Base-by-base conservation (phyloP, 305 asterid genomes). In the Fraxinus floribunda region DNA sequence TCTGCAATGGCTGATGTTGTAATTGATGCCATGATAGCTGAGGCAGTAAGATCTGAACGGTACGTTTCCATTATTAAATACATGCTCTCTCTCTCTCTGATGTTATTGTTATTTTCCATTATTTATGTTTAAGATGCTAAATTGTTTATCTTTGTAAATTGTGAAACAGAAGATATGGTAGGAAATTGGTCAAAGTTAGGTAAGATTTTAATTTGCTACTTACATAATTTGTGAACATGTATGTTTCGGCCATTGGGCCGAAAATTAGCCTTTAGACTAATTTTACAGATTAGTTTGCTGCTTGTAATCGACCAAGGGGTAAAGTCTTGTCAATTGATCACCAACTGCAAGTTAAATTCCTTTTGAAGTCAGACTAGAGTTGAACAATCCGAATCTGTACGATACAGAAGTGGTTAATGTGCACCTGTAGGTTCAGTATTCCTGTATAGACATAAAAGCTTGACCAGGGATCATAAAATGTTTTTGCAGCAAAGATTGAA, bases 1-100 rank as follows among this genome's bases (percentile, higher is more conserved):
- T 93, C 97, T 83, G 99, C 99, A 80, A 95, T 94, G 99, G 97
- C 98, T 80, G 99, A 95, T 79, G 98, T 95, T 44, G 98, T 95
- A 84, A 93, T 95, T 86, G 99, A 95, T 85, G 99, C 99, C 41
- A 95, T 95, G 99, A 94, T 95, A 68, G 99, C 99, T 60, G 99
- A 94, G 93, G 99, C 97, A n/a, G 97, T 89, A 70, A 91, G 97
- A 88, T 88, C 82, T 75, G 99, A 95, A 88, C 86, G 94, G 98
- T 93, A 89, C 77, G 87, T 90, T 83, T 87, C 76, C 80, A 72
- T 36, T 36, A 7, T 36, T 36, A 36, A 36, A 36, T 36, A 7
- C 10, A 7, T 36, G 10, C 20, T 18, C 39, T 22, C 44, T 38
- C 39, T 5, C 46, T 62, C 60, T 20, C 81, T 41, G 8, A 62